Evolutionary conservation across 2,329 filamentous ascomycete genomes (phyloP).

Genomic region (Pestalotiopsis sp.): DNA sequence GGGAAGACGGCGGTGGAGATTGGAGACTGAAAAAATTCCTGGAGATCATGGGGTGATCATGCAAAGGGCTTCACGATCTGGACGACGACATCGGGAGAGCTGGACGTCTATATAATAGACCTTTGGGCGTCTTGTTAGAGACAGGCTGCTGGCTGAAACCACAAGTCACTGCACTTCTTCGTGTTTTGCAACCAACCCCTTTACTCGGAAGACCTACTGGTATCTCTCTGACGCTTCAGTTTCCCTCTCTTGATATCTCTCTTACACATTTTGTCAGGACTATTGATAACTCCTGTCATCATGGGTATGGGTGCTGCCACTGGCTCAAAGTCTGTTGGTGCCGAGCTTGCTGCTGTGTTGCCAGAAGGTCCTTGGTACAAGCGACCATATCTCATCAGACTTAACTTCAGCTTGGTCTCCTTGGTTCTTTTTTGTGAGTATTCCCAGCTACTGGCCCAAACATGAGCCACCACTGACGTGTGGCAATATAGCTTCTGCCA

Average conservation of each 20-base stretch:
- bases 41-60: background rate
- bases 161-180: background rate
- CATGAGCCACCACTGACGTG: conserved; percentile 13
- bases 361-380: conserved; percentile 9
- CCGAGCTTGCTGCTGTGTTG: conserved; percentile 6
- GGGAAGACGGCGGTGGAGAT: background rate
- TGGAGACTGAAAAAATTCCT: background rate
- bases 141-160: background rate
- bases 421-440: conserved; percentile 11
- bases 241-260: background rate
- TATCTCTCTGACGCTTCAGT: background rate
- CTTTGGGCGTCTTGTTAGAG: background rate
- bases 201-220: background rate
- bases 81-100: background rate
- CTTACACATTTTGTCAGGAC: background rate
- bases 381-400: background rate
- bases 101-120: background rate
- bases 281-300: background rate
- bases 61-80: background rate
- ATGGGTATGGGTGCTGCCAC: background rate
- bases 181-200: background rate
- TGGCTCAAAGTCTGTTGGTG: conserved; percentile 9
- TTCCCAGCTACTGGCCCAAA: background rate
- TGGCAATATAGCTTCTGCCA: conserved; percentile 20
- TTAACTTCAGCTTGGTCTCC: conserved; percentile 7